A percentile compares a stretch with the other conserved stretches of the same genome.
Evolutionary conservation across 495 filamentous ascomycete genomes (phyloP).

Genomic region (Penicillium turbatum): DNA sequence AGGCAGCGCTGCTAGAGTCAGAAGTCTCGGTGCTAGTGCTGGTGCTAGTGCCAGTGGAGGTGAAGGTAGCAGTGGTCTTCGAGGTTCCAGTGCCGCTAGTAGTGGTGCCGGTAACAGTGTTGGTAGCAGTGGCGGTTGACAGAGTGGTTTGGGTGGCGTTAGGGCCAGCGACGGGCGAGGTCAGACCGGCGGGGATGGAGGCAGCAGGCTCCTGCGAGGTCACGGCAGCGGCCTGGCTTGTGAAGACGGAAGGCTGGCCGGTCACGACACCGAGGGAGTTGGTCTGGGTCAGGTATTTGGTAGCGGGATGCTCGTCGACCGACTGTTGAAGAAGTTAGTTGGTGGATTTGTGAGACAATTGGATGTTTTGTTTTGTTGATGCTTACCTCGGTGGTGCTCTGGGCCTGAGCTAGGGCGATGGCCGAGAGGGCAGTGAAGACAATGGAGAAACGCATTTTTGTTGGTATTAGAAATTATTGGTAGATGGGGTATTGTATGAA

Average conservation of each 20-base stretch:
- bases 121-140: conserved; percentile 15
- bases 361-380: background rate
- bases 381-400: conserved; percentile 23
- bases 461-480: conserved; percentile 4
- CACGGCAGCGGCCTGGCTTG: conserved; percentile 39
- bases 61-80: conserved; percentile 3
- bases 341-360: background rate
- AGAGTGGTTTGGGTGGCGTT: conserved; percentile 11
- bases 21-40: too few species aligned
- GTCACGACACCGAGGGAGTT: conserved; percentile 56
- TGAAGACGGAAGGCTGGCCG: conserved; percentile 42
- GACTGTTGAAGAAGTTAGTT: background rate
- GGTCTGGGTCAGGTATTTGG: conserved; percentile 45
- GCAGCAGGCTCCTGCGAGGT: conserved; percentile 42
- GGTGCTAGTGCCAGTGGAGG: background rate
- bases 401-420: conserved; percentile 30
- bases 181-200: conserved; percentile 48
- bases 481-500: conserved; percentile 1
- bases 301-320: conserved; percentile 34
- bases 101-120: conserved; percentile 8
- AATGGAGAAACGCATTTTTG: conserved; percentile 41
- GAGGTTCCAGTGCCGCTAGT: background rate
- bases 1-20: conserved; percentile 15
- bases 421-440: conserved; percentile 41
- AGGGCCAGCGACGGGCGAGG: conserved; percentile 21